These are phyloP conservation scores for Penicillium bialowiezense DNA, from an alignment of 495 filamentous ascomycete genomes.

Conservation along the genomic window DNA sequence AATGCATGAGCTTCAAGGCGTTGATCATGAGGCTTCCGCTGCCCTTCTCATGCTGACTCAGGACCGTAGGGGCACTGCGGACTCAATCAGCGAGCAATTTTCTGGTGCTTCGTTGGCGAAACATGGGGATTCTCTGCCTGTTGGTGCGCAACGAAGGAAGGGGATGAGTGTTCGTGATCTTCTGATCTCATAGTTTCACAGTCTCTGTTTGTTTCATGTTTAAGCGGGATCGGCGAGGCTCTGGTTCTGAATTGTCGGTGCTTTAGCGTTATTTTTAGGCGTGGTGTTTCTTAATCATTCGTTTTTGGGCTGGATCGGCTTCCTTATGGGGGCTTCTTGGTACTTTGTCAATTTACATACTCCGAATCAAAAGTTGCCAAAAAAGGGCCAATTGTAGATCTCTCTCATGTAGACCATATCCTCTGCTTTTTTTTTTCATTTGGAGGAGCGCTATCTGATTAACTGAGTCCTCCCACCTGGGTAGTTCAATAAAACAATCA, in stretches of 20 bases:
- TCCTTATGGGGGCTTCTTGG: neutral
- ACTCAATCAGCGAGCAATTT: slow-evolving; percentile 31
- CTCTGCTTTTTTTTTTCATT: too few species aligned
- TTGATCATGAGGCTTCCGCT: slow-evolving; percentile 77
- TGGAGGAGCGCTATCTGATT: too few species aligned
- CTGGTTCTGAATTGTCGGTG: neutral
- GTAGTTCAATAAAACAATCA: too few species aligned
- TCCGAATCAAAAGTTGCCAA: too few species aligned
- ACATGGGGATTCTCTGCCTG: neutral
- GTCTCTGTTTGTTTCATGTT: neutral
- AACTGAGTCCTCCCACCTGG: too few species aligned
- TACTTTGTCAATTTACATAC: neutral
- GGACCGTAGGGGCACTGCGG: slow-evolving; percentile 52
- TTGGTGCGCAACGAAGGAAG: slow-evolving; percentile 25
- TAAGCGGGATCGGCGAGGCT: neutral
- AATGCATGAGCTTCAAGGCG: slow-evolving; percentile 31
- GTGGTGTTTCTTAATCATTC: neutral
- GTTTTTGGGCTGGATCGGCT: neutral
- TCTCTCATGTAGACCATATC: too few species aligned
- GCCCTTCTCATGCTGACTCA: slow-evolving; percentile 78
- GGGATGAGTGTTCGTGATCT: slow-evolving; percentile 82
- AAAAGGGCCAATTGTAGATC: too few species aligned
- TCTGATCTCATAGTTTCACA: slow-evolving; percentile 51
- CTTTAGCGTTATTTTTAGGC: slow-evolving; percentile 2
- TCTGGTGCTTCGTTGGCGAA: slow-evolving; percentile 11